Percentiles rank a stretch among this genome's conserved stretches.
These are phyloP conservation scores for Graphium sp. DNA, from an alignment of 2,329 filamentous ascomycete genomes.

Conservation along the genomic window DNA sequence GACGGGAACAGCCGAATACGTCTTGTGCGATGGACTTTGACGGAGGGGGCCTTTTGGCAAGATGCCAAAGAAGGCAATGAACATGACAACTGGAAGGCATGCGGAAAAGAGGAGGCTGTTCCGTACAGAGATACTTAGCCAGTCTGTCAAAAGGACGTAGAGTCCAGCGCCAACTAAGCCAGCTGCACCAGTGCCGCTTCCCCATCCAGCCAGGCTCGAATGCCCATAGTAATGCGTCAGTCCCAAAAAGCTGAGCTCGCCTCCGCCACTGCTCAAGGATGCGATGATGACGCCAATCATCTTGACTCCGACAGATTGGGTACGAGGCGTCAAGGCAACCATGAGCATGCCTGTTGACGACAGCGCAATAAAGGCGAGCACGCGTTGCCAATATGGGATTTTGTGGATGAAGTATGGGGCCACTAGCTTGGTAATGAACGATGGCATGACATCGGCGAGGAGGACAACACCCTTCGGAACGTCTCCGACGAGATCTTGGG, in stretches of 20 bases:
- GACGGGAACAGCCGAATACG: slow-evolving; percentile 37
- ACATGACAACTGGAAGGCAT: slow-evolving; percentile 65
- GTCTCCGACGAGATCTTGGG: slow-evolving; percentile 85
- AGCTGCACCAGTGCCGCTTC: slow-evolving; percentile 78
- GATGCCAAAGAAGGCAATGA: slow-evolving; percentile 70
- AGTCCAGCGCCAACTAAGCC: slow-evolving; percentile 74
- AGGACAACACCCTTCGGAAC: slow-evolving; percentile 87
- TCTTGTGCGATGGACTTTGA: slow-evolving; percentile 21
- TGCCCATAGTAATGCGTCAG: slow-evolving; percentile 88
- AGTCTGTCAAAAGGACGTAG: slow-evolving; percentile 75
- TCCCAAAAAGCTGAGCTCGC: slow-evolving; percentile 80
- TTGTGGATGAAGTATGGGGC: slow-evolving; percentile 89
- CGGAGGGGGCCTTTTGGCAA: slow-evolving; percentile 52
- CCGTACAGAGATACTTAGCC: slow-evolving; percentile 56
- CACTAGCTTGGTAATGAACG: slow-evolving; percentile 73
- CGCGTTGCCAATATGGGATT: slow-evolving; percentile 62
- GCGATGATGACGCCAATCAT: slow-evolving; percentile 72
- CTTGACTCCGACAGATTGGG: slow-evolving; percentile 51
- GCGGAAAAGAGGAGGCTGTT: slow-evolving; percentile 63
- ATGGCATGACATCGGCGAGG: slow-evolving; percentile 81
- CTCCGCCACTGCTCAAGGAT: slow-evolving; percentile 69
- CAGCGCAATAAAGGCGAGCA: slow-evolving; percentile 56
- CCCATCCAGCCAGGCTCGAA: slow-evolving; percentile 79
- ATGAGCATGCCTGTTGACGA: slow-evolving; percentile 81
- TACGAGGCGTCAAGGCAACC: slow-evolving; percentile 57